Percentiles rank a stretch among this genome's conserved stretches.
Conservation (phyloP, 352 stramenopile genomes). For the Globisporangium recalcitrans region DNA sequence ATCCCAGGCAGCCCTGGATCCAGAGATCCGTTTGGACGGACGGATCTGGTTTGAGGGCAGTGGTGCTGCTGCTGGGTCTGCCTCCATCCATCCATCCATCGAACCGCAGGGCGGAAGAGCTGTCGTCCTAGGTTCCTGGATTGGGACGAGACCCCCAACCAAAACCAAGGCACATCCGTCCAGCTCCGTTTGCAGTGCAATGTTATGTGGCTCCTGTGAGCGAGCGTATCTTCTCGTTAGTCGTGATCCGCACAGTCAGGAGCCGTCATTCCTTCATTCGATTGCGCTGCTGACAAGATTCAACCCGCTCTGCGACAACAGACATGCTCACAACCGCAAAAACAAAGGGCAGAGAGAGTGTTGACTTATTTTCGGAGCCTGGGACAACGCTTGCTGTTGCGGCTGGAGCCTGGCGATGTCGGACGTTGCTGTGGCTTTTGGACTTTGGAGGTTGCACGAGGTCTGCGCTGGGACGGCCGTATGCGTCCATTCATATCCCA, state of each 20-base stretch:
- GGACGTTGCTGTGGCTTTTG: background rate
- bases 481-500: background rate
- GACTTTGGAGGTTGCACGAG: background rate
- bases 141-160: background rate
- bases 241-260: background rate
- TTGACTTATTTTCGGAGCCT: background rate
- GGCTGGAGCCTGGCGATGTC: background rate
- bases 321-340: background rate
- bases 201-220: background rate
- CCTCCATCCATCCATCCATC: slow-evolving; percentile 4
- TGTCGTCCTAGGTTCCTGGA: background rate
- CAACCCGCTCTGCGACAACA: background rate
- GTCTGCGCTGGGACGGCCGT: background rate
- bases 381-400: background rate
- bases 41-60: background rate
- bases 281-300: background rate
- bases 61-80: background rate
- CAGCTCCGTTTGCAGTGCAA: background rate
- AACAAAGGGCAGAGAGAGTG: background rate
- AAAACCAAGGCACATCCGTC: background rate
- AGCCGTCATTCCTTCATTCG: background rate
- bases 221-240: background rate
- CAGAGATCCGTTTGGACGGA: background rate
- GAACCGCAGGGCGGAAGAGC: background rate
- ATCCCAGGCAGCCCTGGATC: background rate